These are phyloP conservation scores for Diaporthe aspalathi DNA, from an alignment of 2,329 filamentous ascomycete genomes.

Conservation along the genomic window DNA sequence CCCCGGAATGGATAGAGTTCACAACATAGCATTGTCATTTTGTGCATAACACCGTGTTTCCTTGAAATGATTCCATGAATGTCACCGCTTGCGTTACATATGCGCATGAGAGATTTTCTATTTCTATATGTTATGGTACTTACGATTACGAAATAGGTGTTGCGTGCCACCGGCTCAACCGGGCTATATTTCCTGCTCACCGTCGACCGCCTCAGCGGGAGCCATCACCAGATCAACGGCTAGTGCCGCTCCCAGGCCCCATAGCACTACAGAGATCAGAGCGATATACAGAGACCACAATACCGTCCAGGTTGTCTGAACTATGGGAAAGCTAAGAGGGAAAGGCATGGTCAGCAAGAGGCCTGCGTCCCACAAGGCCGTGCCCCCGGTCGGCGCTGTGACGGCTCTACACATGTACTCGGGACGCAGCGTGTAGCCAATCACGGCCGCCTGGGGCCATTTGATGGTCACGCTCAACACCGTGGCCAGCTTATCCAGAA, in stretches of 20 bases:
- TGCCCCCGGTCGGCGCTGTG: neutral
- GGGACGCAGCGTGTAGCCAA: slow-evolving; percentile 1
- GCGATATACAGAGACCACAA: neutral
- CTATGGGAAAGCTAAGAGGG: neutral
- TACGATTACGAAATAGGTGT: neutral
- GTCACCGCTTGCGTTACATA: neutral
- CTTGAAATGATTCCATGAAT: neutral
- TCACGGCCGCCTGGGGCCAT: neutral
- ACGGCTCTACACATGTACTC: slow-evolving; percentile 1
- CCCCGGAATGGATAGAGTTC: slow-evolving; percentile 29
- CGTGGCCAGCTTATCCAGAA: neutral
- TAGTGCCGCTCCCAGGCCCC: neutral
- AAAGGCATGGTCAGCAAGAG: neutral
- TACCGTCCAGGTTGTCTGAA: neutral
- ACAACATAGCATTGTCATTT: slow-evolving; percentile 25
- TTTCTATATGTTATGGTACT: neutral
- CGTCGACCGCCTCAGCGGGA: neutral
- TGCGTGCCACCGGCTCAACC: neutral
- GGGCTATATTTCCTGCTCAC: neutral
- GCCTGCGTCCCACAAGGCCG: neutral
- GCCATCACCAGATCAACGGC: neutral
- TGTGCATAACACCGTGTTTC: neutral
- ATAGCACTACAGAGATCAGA: neutral
- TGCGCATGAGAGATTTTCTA: neutral
- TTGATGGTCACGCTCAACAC: neutral